These are phyloP conservation scores for Globisporangium paroecandrum DNA, from an alignment of 352 stramenopile genomes.

Conservation along the genomic window DNA sequence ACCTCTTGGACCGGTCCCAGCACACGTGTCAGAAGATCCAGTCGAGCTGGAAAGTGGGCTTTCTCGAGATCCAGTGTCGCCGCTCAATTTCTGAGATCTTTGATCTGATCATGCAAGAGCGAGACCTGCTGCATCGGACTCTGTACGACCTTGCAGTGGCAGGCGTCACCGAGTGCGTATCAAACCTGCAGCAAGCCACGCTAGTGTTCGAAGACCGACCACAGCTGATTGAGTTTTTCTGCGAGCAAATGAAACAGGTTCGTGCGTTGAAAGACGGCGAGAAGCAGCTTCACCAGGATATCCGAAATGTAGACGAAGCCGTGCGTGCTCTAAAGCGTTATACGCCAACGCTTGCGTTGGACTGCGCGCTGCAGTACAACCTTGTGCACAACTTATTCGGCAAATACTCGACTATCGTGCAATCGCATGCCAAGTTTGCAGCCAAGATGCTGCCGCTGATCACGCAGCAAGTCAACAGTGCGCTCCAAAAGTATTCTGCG, in stretches of 20 bases:
- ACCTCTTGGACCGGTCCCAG: slow-evolving; percentile 46
- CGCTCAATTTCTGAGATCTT: slow-evolving; percentile 54
- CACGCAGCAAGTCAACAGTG: slow-evolving; percentile 60
- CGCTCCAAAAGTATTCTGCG: slow-evolving; percentile 47
- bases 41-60: slow-evolving; percentile 66
- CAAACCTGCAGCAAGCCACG: slow-evolving; percentile 40
- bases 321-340: slow-evolving; percentile 45
- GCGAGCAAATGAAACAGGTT: slow-evolving; percentile 62
- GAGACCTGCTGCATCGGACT: slow-evolving; percentile 34
- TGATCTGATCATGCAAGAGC: slow-evolving; percentile 54
- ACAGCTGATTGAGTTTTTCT: slow-evolving; percentile 70
- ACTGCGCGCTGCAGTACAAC: slow-evolving; percentile 38
- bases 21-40: slow-evolving; percentile 63
- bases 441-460: slow-evolving; percentile 65
- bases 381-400: slow-evolving; percentile 39
- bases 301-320: slow-evolving; percentile 67
- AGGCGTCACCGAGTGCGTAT: slow-evolving; percentile 41
- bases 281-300: slow-evolving; percentile 59
- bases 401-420: slow-evolving; percentile 45
- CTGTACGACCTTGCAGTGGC: slow-evolving; percentile 32
- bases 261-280: slow-evolving; percentile 48
- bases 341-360: slow-evolving; percentile 29
- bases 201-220: slow-evolving; percentile 59
- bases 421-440: slow-evolving; percentile 60
- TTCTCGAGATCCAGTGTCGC: slow-evolving; percentile 72